A percentile compares a stretch with the other conserved stretches of the same genome.
These are phyloP conservation scores for Neltuma alba DNA, from an alignment of 306 rosid genomes.

Conservation along the genomic window DNA sequence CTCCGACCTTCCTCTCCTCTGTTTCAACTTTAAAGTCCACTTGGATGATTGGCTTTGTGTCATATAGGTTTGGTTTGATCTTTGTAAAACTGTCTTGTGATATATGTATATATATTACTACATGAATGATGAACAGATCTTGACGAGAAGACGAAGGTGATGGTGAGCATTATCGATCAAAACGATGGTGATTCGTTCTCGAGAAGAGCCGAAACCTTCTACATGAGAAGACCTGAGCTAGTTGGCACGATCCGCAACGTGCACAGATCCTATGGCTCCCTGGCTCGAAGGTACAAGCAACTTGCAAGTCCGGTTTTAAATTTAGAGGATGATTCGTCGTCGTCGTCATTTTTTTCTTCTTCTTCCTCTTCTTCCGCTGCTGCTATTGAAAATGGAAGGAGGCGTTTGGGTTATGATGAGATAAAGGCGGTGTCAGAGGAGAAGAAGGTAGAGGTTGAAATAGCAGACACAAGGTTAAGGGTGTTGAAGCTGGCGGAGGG, in stretches of 20 bases:
- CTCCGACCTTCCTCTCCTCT: not conserved
- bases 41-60: not conserved
- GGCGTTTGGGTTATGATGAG: not conserved
- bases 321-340: not conserved
- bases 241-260: constrained; percentile 35
- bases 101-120: not conserved
- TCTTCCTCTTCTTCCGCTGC: not conserved
- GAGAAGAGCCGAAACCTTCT: constrained; percentile 45
- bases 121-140: constrained; percentile 38
- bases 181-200: constrained; percentile 47
- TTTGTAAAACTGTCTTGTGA: not conserved
- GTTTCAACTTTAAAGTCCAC: not conserved
- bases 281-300: constrained; percentile 35
- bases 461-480: constrained; percentile 3
- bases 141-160: constrained; percentile 44
- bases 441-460: not conserved
- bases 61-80: not conserved
- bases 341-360: not conserved
- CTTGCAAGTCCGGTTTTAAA: constrained; percentile 9
- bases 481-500: constrained; percentile 28
- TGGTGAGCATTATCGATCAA: constrained; percentile 39
- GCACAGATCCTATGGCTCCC: constrained; percentile 38
- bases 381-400: not conserved
- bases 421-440: not conserved
- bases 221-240: constrained; percentile 39